These are phyloP conservation scores for Calocybe gangraenosa DNA, from an alignment of 768 basidiomycete species.

Conservation along the genomic window DNA sequence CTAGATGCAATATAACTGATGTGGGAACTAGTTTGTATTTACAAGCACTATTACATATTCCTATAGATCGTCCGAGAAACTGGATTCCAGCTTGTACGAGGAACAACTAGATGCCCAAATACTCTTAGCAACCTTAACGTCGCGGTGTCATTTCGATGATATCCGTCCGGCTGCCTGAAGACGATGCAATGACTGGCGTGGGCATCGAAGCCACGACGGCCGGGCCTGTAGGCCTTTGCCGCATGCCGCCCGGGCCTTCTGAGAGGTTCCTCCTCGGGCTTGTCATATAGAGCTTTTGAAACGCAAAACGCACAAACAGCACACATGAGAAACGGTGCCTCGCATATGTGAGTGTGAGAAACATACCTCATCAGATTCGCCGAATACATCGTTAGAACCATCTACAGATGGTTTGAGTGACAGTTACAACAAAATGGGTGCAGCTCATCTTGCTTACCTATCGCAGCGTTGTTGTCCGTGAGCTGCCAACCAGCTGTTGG, in stretches of 20 bases:
- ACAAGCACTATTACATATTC: too few relatives aligned
- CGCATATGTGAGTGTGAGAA: slow-evolving; percentile 1
- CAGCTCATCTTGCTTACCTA: slow-evolving; percentile 33
- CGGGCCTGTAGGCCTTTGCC: slow-evolving; percentile 4
- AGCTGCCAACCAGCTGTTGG: slow-evolving; percentile 45
- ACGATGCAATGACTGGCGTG: slow-evolving; percentile 8
- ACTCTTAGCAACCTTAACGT: slow-evolving; percentile 10
- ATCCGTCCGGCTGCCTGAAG: slow-evolving; percentile 17
- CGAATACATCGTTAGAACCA: slow-evolving; percentile 40
- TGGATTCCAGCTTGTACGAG: too few relatives aligned
- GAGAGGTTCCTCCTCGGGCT: slow-evolving; percentile 9
- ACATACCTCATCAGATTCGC: slow-evolving; percentile 31
- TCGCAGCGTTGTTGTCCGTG: slow-evolving; percentile 45
- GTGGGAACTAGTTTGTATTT: too few relatives aligned
- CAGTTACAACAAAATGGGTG: not conserved
- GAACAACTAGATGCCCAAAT: not conserved
- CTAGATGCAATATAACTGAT: too few relatives aligned
- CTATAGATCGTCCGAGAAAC: too few relatives aligned
- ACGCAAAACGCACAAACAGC: slow-evolving; percentile 6
- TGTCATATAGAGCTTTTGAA: slow-evolving; percentile 20
- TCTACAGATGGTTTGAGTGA: slow-evolving; percentile 17
- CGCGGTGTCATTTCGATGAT: slow-evolving; percentile 31
- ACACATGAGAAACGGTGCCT: not conserved
- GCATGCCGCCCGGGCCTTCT: slow-evolving; percentile 3
- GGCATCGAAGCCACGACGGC: slow-evolving; percentile 12